These are phyloP conservation scores for Biscogniauxia sp. DNA, from an alignment of 2,329 filamentous ascomycete genomes.

Conservation along the genomic window DNA sequence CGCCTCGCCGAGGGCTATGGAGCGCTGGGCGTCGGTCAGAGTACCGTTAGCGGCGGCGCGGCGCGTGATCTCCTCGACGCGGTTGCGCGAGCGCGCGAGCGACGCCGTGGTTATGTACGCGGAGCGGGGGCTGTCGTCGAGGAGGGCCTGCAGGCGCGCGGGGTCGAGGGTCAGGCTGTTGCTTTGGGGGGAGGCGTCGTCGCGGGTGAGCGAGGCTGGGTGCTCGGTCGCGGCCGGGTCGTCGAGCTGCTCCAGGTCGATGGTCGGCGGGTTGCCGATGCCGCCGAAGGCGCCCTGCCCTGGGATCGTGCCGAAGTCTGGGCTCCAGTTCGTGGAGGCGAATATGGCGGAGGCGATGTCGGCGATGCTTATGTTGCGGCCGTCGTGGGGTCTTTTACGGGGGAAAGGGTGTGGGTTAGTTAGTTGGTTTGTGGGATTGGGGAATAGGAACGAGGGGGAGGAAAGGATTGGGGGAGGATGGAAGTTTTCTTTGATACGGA, in stretches of 20 bases:
- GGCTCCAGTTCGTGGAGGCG: conserved; percentile 13
- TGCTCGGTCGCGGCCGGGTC: conserved; percentile 15
- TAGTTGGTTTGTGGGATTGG: no score
- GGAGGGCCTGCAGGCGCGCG: conserved; percentile 13
- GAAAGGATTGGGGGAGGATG: background rate
- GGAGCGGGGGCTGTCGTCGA: conserved; percentile 12
- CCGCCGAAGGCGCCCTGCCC: conserved; percentile 7
- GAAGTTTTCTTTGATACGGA: background rate
- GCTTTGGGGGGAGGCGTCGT: conserved; percentile 11
- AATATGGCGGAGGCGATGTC: conserved; percentile 15
- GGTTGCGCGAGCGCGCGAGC: conserved; percentile 14
- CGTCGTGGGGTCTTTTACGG: conserved; percentile 12
- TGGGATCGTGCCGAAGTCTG: conserved; percentile 14
- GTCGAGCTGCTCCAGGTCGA: conserved; percentile 16
- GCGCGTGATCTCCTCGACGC: conserved; percentile 13
- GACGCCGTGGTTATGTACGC: conserved; percentile 15
- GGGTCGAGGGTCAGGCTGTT: conserved; percentile 15
- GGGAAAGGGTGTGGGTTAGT: background rate
- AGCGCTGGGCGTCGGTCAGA: conserved; percentile 4
- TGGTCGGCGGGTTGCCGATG: conserved; percentile 3
- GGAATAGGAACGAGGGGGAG: background rate
- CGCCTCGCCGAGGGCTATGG: conserved; percentile 9
- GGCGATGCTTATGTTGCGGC: conserved; percentile 14
- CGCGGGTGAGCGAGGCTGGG: conserved; percentile 18
- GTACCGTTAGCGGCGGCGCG: background rate